Conservation (phyloP, 164 flowering plant genomes). For the Magnolia changhungtana region DNA sequence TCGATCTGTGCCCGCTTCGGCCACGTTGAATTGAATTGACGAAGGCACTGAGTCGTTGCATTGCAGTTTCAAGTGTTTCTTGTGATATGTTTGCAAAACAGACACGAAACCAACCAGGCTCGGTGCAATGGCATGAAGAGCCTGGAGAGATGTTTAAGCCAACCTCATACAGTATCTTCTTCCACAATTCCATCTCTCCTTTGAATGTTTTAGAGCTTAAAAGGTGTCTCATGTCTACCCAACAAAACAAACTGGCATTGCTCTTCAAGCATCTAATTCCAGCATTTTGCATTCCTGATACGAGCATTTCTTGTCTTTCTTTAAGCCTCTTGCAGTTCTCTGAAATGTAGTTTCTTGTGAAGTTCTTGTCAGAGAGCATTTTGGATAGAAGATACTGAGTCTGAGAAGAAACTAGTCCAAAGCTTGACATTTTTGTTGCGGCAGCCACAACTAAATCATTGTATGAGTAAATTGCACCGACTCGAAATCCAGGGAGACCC, state of each 20-base stretch:
- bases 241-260: slow-evolving; percentile 78
- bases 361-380: slow-evolving; percentile 29
- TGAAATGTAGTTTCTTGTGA: slow-evolving; percentile 17
- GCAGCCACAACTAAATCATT: slow-evolving; percentile 25
- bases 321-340: slow-evolving; percentile 27
- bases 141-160: slow-evolving; percentile 82
- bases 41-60: slow-evolving; percentile 47
- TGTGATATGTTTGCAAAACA: slow-evolving; percentile 89
- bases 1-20: neutral
- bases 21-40: slow-evolving; percentile 18
- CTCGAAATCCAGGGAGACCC: slow-evolving; percentile 43
- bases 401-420: slow-evolving; percentile 39
- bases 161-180: slow-evolving; percentile 60
- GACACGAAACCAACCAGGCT: slow-evolving; percentile 92
- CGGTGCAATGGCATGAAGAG: slow-evolving; percentile 78
- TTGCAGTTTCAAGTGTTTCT: slow-evolving; percentile 50
- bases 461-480: slow-evolving; percentile 37
- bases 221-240: slow-evolving; percentile 86
- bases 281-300: slow-evolving; percentile 22
- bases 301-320: slow-evolving; percentile 24
- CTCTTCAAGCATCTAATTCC: slow-evolving; percentile 27
- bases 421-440: slow-evolving; percentile 52
- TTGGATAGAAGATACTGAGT: slow-evolving; percentile 33
- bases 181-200: slow-evolving; percentile 81
- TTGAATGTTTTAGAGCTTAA: slow-evolving; percentile 47